phyloP scores from a whole-genome alignment of 352 stramenopile species.

The Phytopythium ostracodes region DNA sequence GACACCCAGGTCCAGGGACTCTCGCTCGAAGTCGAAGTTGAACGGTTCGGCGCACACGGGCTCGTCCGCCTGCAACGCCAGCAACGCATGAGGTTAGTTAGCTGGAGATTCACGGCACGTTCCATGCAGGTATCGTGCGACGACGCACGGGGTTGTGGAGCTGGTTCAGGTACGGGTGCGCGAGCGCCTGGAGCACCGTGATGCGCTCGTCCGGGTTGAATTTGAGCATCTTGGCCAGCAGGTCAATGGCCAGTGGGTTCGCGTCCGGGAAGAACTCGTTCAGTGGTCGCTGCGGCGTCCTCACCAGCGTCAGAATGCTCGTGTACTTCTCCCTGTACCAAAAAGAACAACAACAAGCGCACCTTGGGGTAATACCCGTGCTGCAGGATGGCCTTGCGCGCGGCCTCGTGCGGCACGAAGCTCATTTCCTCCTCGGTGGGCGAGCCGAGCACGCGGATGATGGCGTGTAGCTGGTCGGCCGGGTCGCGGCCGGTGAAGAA shows the following conservation, averaged over 20 bases:
- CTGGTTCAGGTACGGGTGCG: conserved; percentile 86
- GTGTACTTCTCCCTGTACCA: too few relatives aligned
- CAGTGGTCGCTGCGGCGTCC: conserved; percentile 47
- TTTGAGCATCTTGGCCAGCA: conserved; percentile 90
- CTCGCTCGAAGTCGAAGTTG: conserved; percentile 87
- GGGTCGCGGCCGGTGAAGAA: conserved; percentile 82
- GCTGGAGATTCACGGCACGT: neutral
- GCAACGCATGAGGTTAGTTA: neutral
- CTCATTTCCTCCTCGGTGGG: conserved; percentile 93
- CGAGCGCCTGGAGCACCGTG: conserved; percentile 88
- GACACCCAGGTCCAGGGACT: conserved; percentile 72
- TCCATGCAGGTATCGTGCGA: neutral
- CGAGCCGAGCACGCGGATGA: conserved; percentile 91
- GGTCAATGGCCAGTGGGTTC: conserved; percentile 76
- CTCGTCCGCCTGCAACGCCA: conserved; percentile 64
- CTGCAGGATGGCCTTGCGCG: conserved; percentile 78
- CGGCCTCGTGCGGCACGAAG: conserved; percentile 95
- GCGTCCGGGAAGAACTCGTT: conserved; percentile 85
- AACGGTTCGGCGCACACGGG: conserved; percentile 72
- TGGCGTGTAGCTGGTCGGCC: conserved; percentile 85
- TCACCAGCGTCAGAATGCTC: too few relatives aligned
- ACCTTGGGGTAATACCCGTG: conserved; percentile 85
- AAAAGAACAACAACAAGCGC: too few relatives aligned
- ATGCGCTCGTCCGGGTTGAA: conserved; percentile 94
- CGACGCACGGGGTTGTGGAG: conserved; percentile 85